Percentiles rank a stretch among this genome's conserved stretches.
Evolutionary conservation across 1,284 basidiomycete species (phyloP).

Genomic region (Cryptococcus sp.): DNA sequence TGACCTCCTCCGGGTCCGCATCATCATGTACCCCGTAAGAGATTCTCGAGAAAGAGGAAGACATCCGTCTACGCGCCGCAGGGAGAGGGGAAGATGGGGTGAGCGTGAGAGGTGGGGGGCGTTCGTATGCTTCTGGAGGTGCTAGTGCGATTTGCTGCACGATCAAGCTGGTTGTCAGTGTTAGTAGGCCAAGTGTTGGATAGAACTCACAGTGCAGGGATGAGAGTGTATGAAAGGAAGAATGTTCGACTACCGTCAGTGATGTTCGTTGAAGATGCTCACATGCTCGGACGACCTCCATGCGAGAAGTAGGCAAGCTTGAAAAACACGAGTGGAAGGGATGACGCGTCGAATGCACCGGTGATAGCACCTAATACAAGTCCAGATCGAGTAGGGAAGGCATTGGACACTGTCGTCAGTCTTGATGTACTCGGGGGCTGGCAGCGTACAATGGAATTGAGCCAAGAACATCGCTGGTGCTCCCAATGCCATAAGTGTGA

Average conservation of each 20-base stretch:
- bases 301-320: constrained; percentile 28
- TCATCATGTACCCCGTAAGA: constrained; percentile 23
- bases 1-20: constrained; percentile 22
- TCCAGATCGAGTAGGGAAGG: constrained; percentile 47
- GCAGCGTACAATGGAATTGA: constrained; percentile 36
- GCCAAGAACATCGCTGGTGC: constrained; percentile 45
- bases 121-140: constrained; percentile 22
- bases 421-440: not conserved
- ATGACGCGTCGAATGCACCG: constrained; percentile 48
- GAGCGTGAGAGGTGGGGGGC: constrained; percentile 2
- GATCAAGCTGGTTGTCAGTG: constrained; percentile 24
- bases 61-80: not conserved
- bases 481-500: constrained; percentile 45
- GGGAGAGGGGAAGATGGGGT: not conserved
- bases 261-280: not conserved
- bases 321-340: constrained; percentile 43
- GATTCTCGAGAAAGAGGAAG: constrained; percentile 21
- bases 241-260: constrained; percentile 27
- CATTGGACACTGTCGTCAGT: constrained; percentile 39
- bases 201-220: constrained; percentile 38
- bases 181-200: not conserved
- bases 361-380: constrained; percentile 47
- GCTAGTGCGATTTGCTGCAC: constrained; percentile 39
- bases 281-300: constrained; percentile 15
- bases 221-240: constrained; percentile 43